Conservation (phyloP, 2,329 filamentous ascomycete genomes). For the Penicillium sp. region DNA sequence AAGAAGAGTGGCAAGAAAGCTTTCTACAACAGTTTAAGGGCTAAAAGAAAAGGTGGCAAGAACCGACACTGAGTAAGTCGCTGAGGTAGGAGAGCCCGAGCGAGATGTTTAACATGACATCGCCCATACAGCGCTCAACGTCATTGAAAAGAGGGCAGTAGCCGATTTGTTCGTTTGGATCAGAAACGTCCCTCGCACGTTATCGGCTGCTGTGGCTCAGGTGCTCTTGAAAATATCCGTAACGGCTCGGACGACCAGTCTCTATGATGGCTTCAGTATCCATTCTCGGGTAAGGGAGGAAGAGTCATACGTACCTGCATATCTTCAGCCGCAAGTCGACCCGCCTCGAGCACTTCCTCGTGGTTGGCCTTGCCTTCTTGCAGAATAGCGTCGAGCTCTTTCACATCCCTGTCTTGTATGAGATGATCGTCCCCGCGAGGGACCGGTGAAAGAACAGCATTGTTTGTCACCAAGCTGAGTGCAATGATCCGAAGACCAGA, state of each 20-base stretch:
- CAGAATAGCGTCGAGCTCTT: constrained; percentile 60
- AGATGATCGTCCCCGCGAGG: constrained; percentile 62
- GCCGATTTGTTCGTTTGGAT: not conserved
- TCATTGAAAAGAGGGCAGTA: too few relatives aligned
- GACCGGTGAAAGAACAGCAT: constrained; percentile 63
- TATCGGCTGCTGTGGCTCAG: constrained; percentile 6
- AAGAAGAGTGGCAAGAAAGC: constrained; percentile 90
- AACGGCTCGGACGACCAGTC: constrained; percentile 41
- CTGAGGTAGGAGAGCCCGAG: not conserved
- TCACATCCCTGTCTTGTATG: constrained; percentile 55
- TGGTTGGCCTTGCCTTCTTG: constrained; percentile 67
- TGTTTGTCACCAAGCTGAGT: constrained; percentile 70
- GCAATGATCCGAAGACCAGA: constrained; percentile 66
- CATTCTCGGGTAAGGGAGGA: not conserved
- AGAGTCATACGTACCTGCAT: constrained; percentile 58
- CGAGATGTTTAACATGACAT: too few relatives aligned
- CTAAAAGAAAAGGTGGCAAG: constrained; percentile 51
- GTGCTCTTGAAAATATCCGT: constrained; percentile 33
- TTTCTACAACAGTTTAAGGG: constrained; percentile 81
- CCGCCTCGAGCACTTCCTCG: constrained; percentile 68
- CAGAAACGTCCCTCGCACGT: not conserved
- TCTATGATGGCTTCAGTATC: constrained; percentile 35
- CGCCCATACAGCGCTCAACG: too few relatives aligned
- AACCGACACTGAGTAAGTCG: constrained; percentile 25
- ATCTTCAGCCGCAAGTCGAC: constrained; percentile 63